Percentiles rank a stretch among this genome's conserved stretches.
Conservation (phyloP, 148 eudicot genomes). For the Silene conica region DNA sequence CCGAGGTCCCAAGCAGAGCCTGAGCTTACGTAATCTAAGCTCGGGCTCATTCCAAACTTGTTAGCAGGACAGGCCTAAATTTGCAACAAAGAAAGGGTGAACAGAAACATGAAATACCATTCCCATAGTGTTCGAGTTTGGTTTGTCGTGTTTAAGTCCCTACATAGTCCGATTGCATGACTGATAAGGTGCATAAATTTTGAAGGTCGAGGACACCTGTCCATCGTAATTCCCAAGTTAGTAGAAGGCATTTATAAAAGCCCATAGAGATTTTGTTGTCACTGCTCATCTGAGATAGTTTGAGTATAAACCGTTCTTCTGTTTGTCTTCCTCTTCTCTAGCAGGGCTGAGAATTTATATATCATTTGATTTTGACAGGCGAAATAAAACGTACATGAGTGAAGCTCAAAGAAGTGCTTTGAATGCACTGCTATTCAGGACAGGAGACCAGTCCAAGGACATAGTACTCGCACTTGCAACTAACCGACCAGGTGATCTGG, state of each 20-base stretch:
- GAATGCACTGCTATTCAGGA: slow-evolving; percentile 89
- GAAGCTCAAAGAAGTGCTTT: slow-evolving; percentile 99
- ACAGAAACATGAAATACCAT: not conserved
- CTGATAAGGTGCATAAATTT: not conserved
- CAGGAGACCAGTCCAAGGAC: slow-evolving; percentile 98
- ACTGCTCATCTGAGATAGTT: not conserved
- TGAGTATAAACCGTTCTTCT: not conserved
- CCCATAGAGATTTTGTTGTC: not conserved
- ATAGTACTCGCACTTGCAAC: slow-evolving; percentile 96
- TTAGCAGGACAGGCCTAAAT: not conserved
- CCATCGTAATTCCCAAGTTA: not conserved
- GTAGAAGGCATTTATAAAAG: not conserved
- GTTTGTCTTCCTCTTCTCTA: not conserved
- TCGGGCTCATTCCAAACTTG: not conserved
- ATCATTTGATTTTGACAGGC: slow-evolving; percentile 41
- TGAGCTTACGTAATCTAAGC: not conserved
- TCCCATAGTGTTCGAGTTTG: not conserved
- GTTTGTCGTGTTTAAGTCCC: not conserved
- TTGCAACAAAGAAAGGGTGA: not conserved
- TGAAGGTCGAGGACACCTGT: not conserved
- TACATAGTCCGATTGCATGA: not conserved
- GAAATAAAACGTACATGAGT: slow-evolving; percentile 97
- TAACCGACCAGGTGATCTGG: slow-evolving; percentile 96
- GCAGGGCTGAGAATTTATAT: slow-evolving; percentile 1
- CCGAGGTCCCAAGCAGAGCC: not conserved